Percentiles rank a stretch among this genome's conserved stretches.
phyloP scores from a whole-genome alignment of 306 rosid genomes.

The Cicer yamashitae region DNA sequence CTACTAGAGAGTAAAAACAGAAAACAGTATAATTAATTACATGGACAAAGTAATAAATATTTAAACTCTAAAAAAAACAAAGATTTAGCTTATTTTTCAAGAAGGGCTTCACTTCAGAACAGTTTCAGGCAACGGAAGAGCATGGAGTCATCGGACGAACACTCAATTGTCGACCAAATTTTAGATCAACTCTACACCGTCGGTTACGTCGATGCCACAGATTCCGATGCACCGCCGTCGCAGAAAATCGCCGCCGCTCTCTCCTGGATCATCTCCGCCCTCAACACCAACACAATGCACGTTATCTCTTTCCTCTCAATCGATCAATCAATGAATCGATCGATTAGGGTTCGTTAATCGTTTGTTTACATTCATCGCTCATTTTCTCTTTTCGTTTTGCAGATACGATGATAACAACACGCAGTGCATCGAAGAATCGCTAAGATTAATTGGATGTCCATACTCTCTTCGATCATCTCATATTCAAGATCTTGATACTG shows the following conservation, averaged over 20 bases:
- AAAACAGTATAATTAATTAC: no score
- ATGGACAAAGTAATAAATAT: no score
- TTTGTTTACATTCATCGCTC: not conserved
- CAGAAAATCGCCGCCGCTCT: slow-evolving; percentile 51
- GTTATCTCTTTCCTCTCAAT: slow-evolving; percentile 39
- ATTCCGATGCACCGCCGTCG: slow-evolving; percentile 40
- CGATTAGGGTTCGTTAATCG: slow-evolving; percentile 20
- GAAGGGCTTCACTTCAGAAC: no score
- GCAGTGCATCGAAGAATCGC: slow-evolving; percentile 51
- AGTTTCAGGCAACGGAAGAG: no score
- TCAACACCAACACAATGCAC: slow-evolving; percentile 44
- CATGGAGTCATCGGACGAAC: not conserved
- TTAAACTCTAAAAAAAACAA: no score
- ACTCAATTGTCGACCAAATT: slow-evolving; percentile 5
- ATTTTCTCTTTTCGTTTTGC: slow-evolving; percentile 17
- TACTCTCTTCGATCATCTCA: slow-evolving; percentile 46
- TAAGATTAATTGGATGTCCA: slow-evolving; percentile 58
- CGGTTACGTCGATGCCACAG: slow-evolving; percentile 46
- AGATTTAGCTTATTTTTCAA: no score
- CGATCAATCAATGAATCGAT: not conserved
- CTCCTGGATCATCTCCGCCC: slow-evolving; percentile 53
- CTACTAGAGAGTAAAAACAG: no score
- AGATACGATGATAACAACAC: slow-evolving; percentile 39
- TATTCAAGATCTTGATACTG: slow-evolving; percentile 43
- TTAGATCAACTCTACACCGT: slow-evolving; percentile 46